These are phyloP conservation scores for Daldinia childiae DNA, from an alignment of 495 filamentous ascomycete species.

Conservation along the genomic window DNA sequence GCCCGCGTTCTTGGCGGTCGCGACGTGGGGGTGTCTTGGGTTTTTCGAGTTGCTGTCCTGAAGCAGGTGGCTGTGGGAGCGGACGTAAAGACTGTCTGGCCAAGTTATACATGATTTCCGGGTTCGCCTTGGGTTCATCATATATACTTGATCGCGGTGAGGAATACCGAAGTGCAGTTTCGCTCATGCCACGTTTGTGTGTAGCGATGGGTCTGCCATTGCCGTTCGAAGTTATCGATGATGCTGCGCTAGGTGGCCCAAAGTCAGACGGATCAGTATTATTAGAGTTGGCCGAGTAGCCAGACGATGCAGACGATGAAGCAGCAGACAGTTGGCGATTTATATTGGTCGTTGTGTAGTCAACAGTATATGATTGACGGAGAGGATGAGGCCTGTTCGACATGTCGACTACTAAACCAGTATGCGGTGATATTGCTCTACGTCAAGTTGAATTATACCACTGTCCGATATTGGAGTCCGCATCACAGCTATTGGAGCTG, in stretches of 20 bases:
- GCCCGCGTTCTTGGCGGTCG: constrained; percentile 55
- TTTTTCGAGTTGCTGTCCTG: constrained; percentile 52
- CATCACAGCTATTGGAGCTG: constrained; percentile 47
- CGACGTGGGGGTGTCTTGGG: constrained; percentile 33
- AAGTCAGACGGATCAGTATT: constrained; percentile 65
- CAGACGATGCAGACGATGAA: constrained; percentile 77
- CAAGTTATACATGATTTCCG: constrained; percentile 69
- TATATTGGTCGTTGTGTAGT: constrained; percentile 60
- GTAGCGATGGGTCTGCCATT: constrained; percentile 58
- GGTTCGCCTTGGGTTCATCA: constrained; percentile 55
- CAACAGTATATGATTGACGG: constrained; percentile 70
- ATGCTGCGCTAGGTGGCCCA: constrained; percentile 78
- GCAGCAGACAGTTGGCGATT: constrained; percentile 80
- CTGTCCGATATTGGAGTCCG: constrained; percentile 40
- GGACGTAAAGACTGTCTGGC: constrained; percentile 81
- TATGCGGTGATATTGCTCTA: constrained; percentile 32
- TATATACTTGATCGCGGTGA: constrained; percentile 47
- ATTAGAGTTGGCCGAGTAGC: constrained; percentile 72
- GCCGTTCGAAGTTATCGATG: constrained; percentile 77
- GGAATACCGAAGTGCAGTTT: constrained; percentile 55
- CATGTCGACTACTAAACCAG: constrained; percentile 53
- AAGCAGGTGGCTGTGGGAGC: constrained; percentile 72
- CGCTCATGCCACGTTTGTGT: constrained; percentile 82
- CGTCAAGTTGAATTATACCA: constrained; percentile 40
- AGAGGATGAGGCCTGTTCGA: constrained; percentile 65